phyloP scores from a whole-genome alignment of 2,329 filamentous ascomycete species.

The Venturia carpophila region DNA sequence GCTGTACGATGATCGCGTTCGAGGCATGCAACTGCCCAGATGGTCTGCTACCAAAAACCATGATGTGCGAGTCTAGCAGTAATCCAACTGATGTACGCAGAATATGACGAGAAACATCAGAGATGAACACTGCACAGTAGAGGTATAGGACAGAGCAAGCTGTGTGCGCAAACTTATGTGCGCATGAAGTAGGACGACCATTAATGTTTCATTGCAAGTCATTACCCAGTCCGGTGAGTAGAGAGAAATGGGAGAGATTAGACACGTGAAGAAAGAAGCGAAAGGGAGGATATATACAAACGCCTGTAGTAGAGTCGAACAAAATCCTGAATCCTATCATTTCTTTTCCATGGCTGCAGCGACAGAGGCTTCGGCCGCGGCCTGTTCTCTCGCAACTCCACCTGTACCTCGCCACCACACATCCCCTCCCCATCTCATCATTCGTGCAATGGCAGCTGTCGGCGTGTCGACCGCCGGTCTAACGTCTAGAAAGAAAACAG shows the following conservation, averaged over 20 bases:
- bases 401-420: constrained; percentile 88
- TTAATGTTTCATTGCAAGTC: constrained; percentile 9
- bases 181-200: not conserved
- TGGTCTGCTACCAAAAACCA: too few species aligned
- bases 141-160: too few species aligned
- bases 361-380: not conserved
- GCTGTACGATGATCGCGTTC: too few species aligned
- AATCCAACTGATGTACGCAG: too few species aligned
- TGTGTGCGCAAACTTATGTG: too few species aligned
- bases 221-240: constrained; percentile 1
- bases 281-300: not conserved
- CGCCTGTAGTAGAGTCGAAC: not conserved
- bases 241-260: constrained; percentile 6
- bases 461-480: constrained; percentile 80
- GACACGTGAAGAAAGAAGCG: constrained; percentile 2
- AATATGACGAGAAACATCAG: too few species aligned
- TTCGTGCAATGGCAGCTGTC: constrained; percentile 68
- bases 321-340: not conserved
- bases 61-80: too few species aligned
- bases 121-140: too few species aligned
- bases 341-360: constrained; percentile 7
- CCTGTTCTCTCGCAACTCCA: constrained; percentile 50
- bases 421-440: constrained; percentile 85
- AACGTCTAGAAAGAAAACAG: constrained; percentile 93
- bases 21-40: too few species aligned